Evolutionary conservation across 192 early-diverging fungal genomes (phyloP), one percentile per base, ranked within the genome.

Genomic region (Entophlyctis helioformis): DNA sequence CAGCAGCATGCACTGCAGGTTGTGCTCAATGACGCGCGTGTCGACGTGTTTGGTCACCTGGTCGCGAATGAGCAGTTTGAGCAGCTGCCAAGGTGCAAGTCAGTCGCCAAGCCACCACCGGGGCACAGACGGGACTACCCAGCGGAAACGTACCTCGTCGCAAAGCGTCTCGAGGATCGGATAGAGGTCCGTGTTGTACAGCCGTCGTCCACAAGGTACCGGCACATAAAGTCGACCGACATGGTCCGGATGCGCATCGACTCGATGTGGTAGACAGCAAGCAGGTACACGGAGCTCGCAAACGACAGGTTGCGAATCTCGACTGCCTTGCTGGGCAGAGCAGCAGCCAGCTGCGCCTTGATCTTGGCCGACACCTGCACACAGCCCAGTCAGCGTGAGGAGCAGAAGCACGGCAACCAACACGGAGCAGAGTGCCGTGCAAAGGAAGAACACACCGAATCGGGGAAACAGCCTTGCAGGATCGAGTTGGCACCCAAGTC

Each of bases 401-500:
- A n/a, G n/a, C n/a, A n/a, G n/a, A n/a, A n/a, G n/a, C n/a, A n/a
- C n/a, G n/a, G n/a, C n/a, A n/a, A n/a, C n/a, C n/a, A 29, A 42
- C 21, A 33, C 4, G 19, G 32, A 2, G 12, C 23, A 0, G 9
- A 58, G n/a, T 53, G 21, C 16, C 7, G 13, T 15, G 20, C 4
- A 50, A 44, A 20, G 24, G 1, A 3, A 37, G 12, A 5, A 39
- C 44, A 1, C 41, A 67, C 65, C 34, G 71, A 68, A 16, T 80
- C 77, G 6, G 62, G 34, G 26, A 74, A 64, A 7, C 66, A 71
- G 39, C 68, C 60, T 46, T 78, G 69, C 15, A 96, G 60, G 3
- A 94, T 78, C 19, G 89, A 90, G 55, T 88, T 87, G 53, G 80
- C 81, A 40, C 83, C 78, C 9, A 98, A 66, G 62, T 95, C 89